Evolutionary conservation across 768 basidiomycete genomes (phyloP).

Genomic region (Boletus sp.): DNA sequence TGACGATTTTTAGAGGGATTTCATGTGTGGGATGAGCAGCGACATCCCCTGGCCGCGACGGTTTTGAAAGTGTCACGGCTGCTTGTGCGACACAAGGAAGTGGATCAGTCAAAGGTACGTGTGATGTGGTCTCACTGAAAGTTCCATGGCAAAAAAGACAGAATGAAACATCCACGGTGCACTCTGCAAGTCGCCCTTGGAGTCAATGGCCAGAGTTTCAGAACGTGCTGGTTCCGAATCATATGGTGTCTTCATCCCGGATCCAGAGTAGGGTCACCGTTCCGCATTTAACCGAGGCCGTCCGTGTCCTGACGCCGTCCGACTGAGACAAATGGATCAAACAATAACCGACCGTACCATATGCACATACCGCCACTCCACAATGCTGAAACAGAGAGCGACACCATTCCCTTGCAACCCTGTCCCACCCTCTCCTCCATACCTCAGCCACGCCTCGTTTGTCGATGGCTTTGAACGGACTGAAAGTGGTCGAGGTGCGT

Average conservation of each 20-base stretch:
- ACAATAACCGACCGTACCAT: background rate
- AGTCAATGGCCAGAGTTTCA: no score
- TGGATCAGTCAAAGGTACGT: background rate
- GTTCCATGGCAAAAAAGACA: background rate
- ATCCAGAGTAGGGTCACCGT: no score
- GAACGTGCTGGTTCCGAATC: background rate
- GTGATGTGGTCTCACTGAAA: background rate
- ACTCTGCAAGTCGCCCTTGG: background rate
- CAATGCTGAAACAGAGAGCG: slow-evolving; percentile 14
- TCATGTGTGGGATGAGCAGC: background rate
- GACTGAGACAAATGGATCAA: background rate
- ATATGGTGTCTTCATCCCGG: background rate
- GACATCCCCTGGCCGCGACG: no score
- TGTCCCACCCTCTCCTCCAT: background rate
- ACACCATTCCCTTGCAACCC: background rate
- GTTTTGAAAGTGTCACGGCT: no score
- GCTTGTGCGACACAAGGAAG: background rate
- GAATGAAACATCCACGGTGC: background rate
- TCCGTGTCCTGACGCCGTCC: background rate
- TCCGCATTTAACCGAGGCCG: background rate
- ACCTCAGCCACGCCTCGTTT: background rate
- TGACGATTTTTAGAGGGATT: background rate
- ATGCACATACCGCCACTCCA: background rate
- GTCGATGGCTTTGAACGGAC: slow-evolving; percentile 45
- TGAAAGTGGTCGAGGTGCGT: slow-evolving; percentile 51